Evolutionary conservation across 768 basidiomycete species (phyloP).

Genomic region (Leccinum broughii): DNA sequence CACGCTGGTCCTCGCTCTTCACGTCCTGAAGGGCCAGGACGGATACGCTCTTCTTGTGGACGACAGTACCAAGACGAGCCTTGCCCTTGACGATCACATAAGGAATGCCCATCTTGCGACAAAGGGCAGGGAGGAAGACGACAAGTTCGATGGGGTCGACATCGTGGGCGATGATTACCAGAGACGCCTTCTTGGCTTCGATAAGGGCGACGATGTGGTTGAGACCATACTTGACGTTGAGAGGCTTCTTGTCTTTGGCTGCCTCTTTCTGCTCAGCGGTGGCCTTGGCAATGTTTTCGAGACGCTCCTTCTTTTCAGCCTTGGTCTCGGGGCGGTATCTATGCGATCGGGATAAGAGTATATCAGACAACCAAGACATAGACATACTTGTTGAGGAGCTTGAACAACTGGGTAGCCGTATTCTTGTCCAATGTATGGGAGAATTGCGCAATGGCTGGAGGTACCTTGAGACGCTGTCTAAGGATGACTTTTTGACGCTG

Average conservation of each 20-base stretch:
- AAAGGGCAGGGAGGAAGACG: slow-evolving; percentile 95
- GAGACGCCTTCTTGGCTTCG: slow-evolving; percentile 96
- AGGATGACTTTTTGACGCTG: slow-evolving; percentile 99
- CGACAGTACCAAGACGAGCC: slow-evolving; percentile 95
- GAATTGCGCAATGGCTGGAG: slow-evolving; percentile 97
- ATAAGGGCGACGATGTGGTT: slow-evolving; percentile 96
- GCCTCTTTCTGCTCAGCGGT: slow-evolving; percentile 79
- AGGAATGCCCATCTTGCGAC: slow-evolving; percentile 99
- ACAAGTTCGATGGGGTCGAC: slow-evolving; percentile 99
- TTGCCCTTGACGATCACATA: slow-evolving; percentile 99
- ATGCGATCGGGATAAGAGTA: not conserved
- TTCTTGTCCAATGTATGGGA: slow-evolving; percentile 98
- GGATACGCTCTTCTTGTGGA: slow-evolving; percentile 98
- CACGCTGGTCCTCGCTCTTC: slow-evolving; percentile 89
- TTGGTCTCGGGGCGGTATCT: slow-evolving; percentile 88
- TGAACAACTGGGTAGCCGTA: slow-evolving; percentile 97
- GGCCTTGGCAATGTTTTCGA: slow-evolving; percentile 73
- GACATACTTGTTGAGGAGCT: slow-evolving; percentile 86
- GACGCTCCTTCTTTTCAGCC: slow-evolving; percentile 96
- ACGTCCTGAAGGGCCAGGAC: slow-evolving; percentile 93
- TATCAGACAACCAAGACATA: not conserved
- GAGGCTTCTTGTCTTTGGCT: slow-evolving; percentile 87
- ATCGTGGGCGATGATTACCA: slow-evolving; percentile 96
- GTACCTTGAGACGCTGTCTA: slow-evolving; percentile 96
- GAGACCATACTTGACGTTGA: slow-evolving; percentile 94